Base-by-base conservation (phyloP, 768 basidiomycete species). In the Xerocomellus chrysenteron region DNA sequence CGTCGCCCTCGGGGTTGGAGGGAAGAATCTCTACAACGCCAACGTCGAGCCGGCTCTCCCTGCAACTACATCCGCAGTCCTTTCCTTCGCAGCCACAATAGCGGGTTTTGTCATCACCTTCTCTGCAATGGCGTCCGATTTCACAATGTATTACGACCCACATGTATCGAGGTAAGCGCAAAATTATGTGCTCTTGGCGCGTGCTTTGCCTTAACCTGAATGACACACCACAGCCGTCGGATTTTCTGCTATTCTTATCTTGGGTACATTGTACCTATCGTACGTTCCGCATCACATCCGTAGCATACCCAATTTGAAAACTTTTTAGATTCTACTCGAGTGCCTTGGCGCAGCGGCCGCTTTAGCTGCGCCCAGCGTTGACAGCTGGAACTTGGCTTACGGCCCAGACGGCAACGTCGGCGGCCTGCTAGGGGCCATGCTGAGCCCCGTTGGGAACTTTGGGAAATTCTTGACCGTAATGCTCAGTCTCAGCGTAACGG, bases 101-200 rank as follows among this genome's bases (percentile, higher is more conserved):
- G 87, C 88, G 2, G 92, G 90, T 0, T 92, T 88, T 59, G 79
- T 84, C 2, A 77, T 92, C 56, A 83, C 85, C 0, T 92, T 76
- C 60, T 77, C 82, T 2, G 68, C 80, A 0, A 67, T 90, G 57
- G 80, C 82, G 17, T 85, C 87, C 7, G 92, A 94, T 63, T 92
- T 88, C 65, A 86, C 88, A 7, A 84, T 77, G 50, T 92, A 92
- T 68, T 86, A 82, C 68, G 73, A 75, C 11, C 79, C 83, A 0
- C 72, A 76, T 10, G 84, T 82, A 5, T 77, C 87, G 0, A 82
- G 83, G 87, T 85, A 57, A 30, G 73, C 58, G 13, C 17, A 40
- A 9, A n/a, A 13, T 10, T 26, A 17, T 11, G 21, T 24, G 10
- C 7, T 3, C 30, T 13, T 5, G 48, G 28, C 43, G n/a, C 30